A percentile compares a stretch with the other conserved stretches of the same genome.
Conservation (phyloP, 2,329 filamentous ascomycete genomes). For the Bipolaris zeicola region DNA sequence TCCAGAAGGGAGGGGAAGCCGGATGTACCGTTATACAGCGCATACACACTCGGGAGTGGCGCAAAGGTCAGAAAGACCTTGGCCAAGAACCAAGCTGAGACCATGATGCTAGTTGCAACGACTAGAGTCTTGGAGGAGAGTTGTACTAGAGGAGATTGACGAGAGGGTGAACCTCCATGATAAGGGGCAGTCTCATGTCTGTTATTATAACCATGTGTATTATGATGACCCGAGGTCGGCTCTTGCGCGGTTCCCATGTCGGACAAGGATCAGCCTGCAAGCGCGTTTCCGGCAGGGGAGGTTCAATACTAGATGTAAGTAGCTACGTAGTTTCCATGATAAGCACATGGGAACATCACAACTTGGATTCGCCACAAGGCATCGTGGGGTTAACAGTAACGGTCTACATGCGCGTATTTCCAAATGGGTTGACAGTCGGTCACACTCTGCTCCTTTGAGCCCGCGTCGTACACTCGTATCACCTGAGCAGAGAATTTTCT, state of each 20-base stretch:
- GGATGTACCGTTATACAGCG: constrained; percentile 17
- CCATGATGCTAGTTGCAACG: constrained; percentile 23
- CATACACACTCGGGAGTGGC: constrained; percentile 23
- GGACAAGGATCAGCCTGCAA: constrained; percentile 10
- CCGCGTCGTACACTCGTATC: neutral
- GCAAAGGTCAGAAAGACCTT: constrained; percentile 28
- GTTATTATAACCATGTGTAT: constrained; percentile 25
- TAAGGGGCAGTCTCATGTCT: neutral
- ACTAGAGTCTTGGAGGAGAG: neutral
- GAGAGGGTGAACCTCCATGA: neutral
- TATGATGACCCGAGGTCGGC: constrained; percentile 7
- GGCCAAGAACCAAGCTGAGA: constrained; percentile 24
- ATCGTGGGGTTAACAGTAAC: neutral
- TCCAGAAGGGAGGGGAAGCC: constrained; percentile 54
- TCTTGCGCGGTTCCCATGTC: constrained; percentile 21
- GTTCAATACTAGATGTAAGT: constrained; percentile 12
- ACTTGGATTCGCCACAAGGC: neutral
- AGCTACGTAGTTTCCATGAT: constrained; percentile 21
- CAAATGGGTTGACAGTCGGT: neutral
- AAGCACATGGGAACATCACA: constrained; percentile 9
- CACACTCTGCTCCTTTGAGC: neutral
- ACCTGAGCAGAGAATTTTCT: neutral
- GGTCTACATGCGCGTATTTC: constrained; percentile 4
- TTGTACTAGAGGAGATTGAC: neutral
- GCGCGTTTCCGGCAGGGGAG: constrained; percentile 14